Evolutionary conservation across 805 yeast species (phyloP).

Genomic region (Jamesozyma hellenica): DNA sequence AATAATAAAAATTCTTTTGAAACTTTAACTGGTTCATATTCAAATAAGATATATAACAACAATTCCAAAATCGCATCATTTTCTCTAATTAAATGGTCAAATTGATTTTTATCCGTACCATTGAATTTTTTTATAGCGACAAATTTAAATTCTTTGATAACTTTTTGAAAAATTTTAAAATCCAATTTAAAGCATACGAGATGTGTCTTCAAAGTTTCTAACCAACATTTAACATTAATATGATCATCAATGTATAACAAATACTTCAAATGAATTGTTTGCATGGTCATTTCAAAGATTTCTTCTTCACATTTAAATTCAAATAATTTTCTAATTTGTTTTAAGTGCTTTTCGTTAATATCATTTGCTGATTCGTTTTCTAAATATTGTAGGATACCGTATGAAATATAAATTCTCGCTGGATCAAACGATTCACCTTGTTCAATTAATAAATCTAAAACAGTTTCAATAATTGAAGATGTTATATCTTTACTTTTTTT

Average conservation of each 20-base stretch:
- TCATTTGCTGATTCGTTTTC: constrained; percentile 12
- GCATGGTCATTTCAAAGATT: constrained; percentile 41
- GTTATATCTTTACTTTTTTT: neutral
- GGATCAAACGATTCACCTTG: constrained; percentile 54
- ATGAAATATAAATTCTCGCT: constrained; percentile 48
- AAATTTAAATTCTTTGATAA: constrained; percentile 31
- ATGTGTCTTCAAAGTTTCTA: constrained; percentile 34
- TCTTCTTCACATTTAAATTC: constrained; percentile 39
- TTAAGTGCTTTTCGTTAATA: constrained; percentile 22
- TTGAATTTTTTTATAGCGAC: constrained; percentile 16
- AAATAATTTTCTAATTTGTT: constrained; percentile 29
- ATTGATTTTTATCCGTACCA: neutral
- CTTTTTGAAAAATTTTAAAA: constrained; percentile 27
- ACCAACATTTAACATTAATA: constrained; percentile 16
- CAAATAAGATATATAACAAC: neutral
- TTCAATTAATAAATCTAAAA: constrained; percentile 40
- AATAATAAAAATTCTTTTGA: neutral
- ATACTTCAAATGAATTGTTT: constrained; percentile 41
- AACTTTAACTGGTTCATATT: neutral
- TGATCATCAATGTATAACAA: constrained; percentile 32
- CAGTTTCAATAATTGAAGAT: constrained; percentile 19
- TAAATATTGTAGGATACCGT: constrained; percentile 51
- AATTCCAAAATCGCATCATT: neutral
- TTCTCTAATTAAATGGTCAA: no score
- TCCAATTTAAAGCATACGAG: constrained; percentile 20